Conservation (phyloP, 345 rosid species). For the Lepidium aucheri region DNA sequence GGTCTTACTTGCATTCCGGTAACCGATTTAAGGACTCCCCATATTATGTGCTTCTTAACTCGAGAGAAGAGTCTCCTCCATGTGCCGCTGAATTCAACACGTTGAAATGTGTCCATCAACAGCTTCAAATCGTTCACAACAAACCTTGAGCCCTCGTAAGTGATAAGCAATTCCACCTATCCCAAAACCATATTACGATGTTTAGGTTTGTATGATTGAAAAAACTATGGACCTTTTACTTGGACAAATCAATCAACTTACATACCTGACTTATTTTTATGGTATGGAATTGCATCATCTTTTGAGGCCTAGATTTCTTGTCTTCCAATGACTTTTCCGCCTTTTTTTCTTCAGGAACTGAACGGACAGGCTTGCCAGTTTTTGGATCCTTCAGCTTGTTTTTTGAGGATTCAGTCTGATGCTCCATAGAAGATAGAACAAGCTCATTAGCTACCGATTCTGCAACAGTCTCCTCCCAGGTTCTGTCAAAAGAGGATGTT, state of each 20-base stretch:
- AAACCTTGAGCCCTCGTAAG: constrained; percentile 88
- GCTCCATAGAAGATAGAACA: constrained; percentile 61
- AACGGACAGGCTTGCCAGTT: constrained; percentile 52
- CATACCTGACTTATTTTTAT: constrained; percentile 95
- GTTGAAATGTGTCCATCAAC: constrained; percentile 91
- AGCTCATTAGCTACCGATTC: constrained; percentile 91
- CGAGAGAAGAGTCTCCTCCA: constrained; percentile 97
- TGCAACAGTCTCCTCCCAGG: constrained; percentile 94
- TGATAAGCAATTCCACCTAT: constrained; percentile 81
- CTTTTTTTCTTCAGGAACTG: constrained; percentile 82
- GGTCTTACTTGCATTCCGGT: constrained; percentile 90
- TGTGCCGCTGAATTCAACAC: constrained; percentile 79
- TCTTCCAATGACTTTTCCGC: too few relatives aligned
- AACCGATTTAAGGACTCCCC: constrained; percentile 97
- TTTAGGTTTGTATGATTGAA: neutral
- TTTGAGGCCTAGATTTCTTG: constrained; percentile 81
- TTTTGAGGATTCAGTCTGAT: constrained; percentile 58
- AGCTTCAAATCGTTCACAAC: constrained; percentile 89
- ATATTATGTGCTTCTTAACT: constrained; percentile 91
- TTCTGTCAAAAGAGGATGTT: constrained; percentile 88
- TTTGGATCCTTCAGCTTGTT: constrained; percentile 60
- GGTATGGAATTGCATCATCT: constrained; percentile 76
- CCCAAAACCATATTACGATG: neutral
- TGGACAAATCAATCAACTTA: neutral
- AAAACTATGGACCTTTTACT: neutral